Evolutionary conservation across 2,329 filamentous ascomycete species (phyloP).

Genomic region (Dactylellina cionopaga): DNA sequence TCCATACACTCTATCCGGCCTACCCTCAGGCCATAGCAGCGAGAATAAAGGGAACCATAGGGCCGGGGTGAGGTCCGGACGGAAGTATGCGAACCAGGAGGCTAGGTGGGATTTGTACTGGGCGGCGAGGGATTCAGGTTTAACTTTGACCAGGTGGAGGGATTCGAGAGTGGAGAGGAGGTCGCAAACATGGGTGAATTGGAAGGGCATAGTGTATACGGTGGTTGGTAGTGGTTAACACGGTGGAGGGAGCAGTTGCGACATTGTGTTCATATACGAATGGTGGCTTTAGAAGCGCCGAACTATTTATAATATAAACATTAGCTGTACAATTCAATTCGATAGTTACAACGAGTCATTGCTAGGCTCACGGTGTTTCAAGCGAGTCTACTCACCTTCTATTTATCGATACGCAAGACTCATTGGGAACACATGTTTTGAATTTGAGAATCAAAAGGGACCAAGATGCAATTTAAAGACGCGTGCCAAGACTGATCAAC

Average conservation of each 20-base stretch:
- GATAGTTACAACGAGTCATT: too few relatives aligned
- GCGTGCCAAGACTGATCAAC: slow-evolving; percentile 1
- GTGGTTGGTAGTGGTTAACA: too few relatives aligned
- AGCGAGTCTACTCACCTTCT: not conserved
- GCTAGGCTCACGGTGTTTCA: too few relatives aligned
- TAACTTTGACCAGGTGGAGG: slow-evolving; percentile 23
- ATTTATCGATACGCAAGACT: not conserved
- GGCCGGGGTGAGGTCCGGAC: slow-evolving; percentile 47
- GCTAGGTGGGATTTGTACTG: slow-evolving; percentile 40
- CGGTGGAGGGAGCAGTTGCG: not conserved
- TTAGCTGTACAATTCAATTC: too few relatives aligned
- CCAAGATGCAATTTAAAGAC: slow-evolving; percentile 10
- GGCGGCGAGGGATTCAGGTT: slow-evolving; percentile 19
- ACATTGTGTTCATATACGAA: too few relatives aligned
- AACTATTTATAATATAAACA: too few relatives aligned
- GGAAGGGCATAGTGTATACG: slow-evolving; percentile 51
- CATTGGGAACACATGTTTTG: not conserved
- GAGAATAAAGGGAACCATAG: slow-evolving; percentile 54
- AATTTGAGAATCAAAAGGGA: not conserved
- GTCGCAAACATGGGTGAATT: slow-evolving; percentile 54
- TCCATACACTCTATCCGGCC: slow-evolving; percentile 55
- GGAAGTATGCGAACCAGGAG: slow-evolving; percentile 54
- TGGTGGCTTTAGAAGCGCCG: too few relatives aligned
- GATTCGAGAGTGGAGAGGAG: slow-evolving; percentile 54
- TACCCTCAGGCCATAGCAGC: slow-evolving; percentile 54